Base-by-base conservation (phyloP, 371 early-diverging fungal species). In the Syncephalastrum contaminatum region DNA sequence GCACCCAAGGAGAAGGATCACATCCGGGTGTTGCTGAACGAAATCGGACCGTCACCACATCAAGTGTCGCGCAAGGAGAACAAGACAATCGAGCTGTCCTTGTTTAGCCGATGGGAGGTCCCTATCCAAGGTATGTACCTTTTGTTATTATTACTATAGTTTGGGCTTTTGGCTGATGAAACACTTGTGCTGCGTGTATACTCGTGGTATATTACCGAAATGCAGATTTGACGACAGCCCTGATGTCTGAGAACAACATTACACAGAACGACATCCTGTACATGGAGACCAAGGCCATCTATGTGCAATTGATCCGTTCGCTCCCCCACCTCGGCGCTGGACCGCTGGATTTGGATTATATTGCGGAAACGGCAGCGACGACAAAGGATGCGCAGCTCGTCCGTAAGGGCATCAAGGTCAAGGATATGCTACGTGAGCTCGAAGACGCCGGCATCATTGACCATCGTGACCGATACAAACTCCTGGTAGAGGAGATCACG, bases 21-120 rank as follows among this genome's bases (percentile, higher is more conserved):
- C 54, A 70, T 96, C 43, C 80, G 90, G 24, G 80, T 88, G 6
- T 77, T 90, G 43, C 62, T 95, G 41, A 83, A 80, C 42, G 96
- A 94, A 60, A 74, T 94, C 4, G 93, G 94, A 0, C 59, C 82
- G 15, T 84, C 90, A 2, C 93, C 93, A 30, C 50, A 75, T 4
- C 91, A 92, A 62, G 88, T 95, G 0, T 84, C 92, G 30, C 84
- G 97, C 42, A 85, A 85, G 56, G 92, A 93, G 55, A 94, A 95
- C 63, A 88, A 88, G 53, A 80, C 90, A 1, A 84, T 95, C 59
- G 85, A 87, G 18, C 73, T 96, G 46, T 85, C 89, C 1, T 77
- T 96, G 16, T 95, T 93, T 59, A 91, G 92, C 68, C 83, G 92
- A 4, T 96, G 95, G 95, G 97, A 95, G 59, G 91, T 88, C 14